Conservation (phyloP, 495 filamentous ascomycete genomes). For the Trichoderma gamsii region DNA sequence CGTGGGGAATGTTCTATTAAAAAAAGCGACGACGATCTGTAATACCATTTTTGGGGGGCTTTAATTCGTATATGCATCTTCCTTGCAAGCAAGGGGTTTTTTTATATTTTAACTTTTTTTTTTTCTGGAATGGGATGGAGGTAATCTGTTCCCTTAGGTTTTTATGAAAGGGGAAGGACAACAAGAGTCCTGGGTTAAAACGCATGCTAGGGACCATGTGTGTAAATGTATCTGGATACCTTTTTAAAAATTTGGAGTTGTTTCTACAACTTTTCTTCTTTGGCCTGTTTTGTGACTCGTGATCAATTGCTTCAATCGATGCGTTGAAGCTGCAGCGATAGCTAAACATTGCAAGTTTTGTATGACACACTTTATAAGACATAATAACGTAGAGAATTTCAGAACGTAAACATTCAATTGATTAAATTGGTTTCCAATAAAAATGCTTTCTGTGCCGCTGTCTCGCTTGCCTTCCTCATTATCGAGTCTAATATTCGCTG, state of each 20-base stretch:
- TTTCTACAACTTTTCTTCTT: not conserved
- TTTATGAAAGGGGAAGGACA: constrained; percentile 4
- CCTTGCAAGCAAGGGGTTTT: constrained; percentile 12
- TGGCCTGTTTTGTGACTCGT: not conserved
- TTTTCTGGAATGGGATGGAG: constrained; percentile 5
- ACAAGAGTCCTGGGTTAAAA: constrained; percentile 10
- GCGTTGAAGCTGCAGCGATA: not conserved
- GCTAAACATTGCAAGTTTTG: not conserved
- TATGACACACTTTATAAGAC: not conserved
- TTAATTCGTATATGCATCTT: constrained; percentile 4
- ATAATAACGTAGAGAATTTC: too few species aligned
- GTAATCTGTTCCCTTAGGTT: not conserved
- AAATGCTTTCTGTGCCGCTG: not conserved
- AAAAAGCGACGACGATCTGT: constrained; percentile 9
- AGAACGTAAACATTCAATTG: too few species aligned
- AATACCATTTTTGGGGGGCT: constrained; percentile 7
- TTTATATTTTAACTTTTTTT: not conserved
- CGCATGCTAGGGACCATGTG: constrained; percentile 13
- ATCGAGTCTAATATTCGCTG: constrained; percentile 20
- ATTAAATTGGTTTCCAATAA: too few species aligned
- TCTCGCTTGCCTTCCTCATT: not conserved
- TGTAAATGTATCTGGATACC: constrained; percentile 14
- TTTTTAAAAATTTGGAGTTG: not conserved
- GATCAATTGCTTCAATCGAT: not conserved
- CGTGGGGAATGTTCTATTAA: not conserved